Percentiles rank a stretch among this genome's conserved stretches.
phyloP scores from a whole-genome alignment of 164 flowering plant genomes.

The Piper longum region DNA sequence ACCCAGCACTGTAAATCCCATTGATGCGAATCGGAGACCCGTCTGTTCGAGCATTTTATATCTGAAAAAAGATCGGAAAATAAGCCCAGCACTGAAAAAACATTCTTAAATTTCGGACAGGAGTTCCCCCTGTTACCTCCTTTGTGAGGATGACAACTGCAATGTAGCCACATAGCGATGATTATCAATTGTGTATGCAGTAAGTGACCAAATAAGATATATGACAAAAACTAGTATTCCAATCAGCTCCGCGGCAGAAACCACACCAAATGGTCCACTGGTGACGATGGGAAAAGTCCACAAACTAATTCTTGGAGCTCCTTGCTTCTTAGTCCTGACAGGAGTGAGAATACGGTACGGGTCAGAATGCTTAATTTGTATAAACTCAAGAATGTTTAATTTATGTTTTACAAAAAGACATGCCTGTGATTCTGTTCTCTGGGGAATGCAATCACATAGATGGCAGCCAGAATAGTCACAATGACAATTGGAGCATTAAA shows the following conservation, averaged over 20 bases:
- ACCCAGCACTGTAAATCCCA: slow-evolving; percentile 59
- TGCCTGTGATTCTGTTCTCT: slow-evolving; percentile 15
- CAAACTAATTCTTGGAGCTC: neutral
- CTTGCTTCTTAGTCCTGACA: neutral
- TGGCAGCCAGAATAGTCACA: slow-evolving; percentile 39
- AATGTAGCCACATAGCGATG: neutral
- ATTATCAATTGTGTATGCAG: too few relatives aligned
- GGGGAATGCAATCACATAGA: slow-evolving; percentile 30
- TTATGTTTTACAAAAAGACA: too few relatives aligned
- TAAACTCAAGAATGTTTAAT: too few relatives aligned
- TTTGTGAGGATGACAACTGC: neutral
- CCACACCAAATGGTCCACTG: neutral
- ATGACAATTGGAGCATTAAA: slow-evolving; percentile 61
- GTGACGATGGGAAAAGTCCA: neutral
- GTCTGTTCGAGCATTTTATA: slow-evolving; percentile 30
- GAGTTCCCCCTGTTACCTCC: too few relatives aligned
- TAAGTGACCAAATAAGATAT: neutral
- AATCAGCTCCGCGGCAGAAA: too few relatives aligned
- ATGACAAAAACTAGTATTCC: neutral
- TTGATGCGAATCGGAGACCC: slow-evolving; percentile 54
- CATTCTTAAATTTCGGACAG: too few relatives aligned
- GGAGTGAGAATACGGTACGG: too few relatives aligned
- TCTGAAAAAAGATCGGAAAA: slow-evolving; percentile 19
- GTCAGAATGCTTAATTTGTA: too few relatives aligned
- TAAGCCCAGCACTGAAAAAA: too few relatives aligned